phyloP scores from a whole-genome alignment of 2,329 filamentous ascomycete species.

The Sporothrix curviconia region DNA sequence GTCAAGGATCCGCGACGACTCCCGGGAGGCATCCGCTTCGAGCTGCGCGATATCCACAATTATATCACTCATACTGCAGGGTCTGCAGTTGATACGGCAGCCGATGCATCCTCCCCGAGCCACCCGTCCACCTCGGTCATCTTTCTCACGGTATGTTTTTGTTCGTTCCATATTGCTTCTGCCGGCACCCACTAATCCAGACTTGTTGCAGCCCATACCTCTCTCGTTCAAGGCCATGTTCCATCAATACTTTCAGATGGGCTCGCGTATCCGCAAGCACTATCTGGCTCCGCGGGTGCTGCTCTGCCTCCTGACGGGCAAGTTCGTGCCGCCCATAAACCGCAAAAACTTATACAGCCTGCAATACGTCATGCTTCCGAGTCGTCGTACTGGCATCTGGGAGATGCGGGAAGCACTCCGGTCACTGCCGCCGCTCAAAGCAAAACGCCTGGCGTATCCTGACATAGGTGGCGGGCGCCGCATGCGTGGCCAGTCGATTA shows the following conservation, averaged over 20 bases:
- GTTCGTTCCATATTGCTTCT: not conserved
- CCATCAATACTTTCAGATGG: constrained; percentile 93
- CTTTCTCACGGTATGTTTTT: constrained; percentile 61
- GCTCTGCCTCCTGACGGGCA: constrained; percentile 79
- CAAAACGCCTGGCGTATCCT: constrained; percentile 33
- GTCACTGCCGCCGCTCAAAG: constrained; percentile 38
- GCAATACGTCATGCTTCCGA: constrained; percentile 96
- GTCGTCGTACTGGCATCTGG: constrained; percentile 66
- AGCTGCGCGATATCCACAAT: constrained; percentile 68
- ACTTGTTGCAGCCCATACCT: constrained; percentile 63
- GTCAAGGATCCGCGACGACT: constrained; percentile 87
- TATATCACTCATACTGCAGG: not conserved
- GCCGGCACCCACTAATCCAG: too few relatives aligned
- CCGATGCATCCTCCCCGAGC: constrained; percentile 33
- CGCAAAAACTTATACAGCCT: constrained; percentile 90
- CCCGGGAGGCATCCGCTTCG: constrained; percentile 88
- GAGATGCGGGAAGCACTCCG: constrained; percentile 79
- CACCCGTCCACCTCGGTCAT: constrained; percentile 71
- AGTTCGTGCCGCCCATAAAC: constrained; percentile 91
- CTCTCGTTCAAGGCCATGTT: constrained; percentile 92
- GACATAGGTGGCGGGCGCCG: constrained; percentile 20
- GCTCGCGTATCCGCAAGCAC: constrained; percentile 84
- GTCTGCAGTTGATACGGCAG: not conserved
- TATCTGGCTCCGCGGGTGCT: constrained; percentile 87
- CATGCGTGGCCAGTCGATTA: not conserved